These are phyloP conservation scores for Aspergillus floridensis DNA, from an alignment of 2,329 filamentous ascomycete species.

Conservation along the genomic window DNA sequence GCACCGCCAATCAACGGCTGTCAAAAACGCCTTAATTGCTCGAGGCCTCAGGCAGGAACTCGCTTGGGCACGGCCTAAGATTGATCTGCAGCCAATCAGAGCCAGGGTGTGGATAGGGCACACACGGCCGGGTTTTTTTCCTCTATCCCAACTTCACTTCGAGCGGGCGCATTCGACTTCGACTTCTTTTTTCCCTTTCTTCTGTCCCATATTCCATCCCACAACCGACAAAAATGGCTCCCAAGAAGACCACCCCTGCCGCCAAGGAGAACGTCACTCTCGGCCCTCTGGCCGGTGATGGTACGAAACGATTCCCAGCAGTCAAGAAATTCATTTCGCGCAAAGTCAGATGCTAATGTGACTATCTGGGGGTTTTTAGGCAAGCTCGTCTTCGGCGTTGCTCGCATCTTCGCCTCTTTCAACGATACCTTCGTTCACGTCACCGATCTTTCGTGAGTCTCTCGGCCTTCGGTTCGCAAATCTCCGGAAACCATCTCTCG, in stretches of 20 bases:
- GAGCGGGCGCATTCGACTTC: conserved; percentile 8
- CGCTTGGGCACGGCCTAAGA: conserved; percentile 25
- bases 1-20: background rate
- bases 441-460: conserved; percentile 87
- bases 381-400: conserved; percentile 97
- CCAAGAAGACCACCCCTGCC: conserved; percentile 77
- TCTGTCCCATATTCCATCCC: conserved; percentile 43
- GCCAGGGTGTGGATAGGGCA: conserved; percentile 33
- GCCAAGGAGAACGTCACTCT: conserved; percentile 96
- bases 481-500: background rate
- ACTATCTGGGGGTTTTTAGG: conserved; percentile 50
- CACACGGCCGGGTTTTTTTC: conserved; percentile 34
- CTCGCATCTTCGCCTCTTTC: conserved; percentile 95
- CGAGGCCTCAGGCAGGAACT: conserved; percentile 22
- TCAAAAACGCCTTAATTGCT: background rate
- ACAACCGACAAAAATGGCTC: conserved; percentile 70
- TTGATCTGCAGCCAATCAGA: conserved; percentile 30
- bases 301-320: conserved; percentile 51
- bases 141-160: conserved; percentile 17
- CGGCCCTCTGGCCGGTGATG: conserved; percentile 94
- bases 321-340: too few relatives aligned
- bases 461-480: background rate
- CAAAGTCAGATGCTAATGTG: conserved; percentile 8
- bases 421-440: conserved; percentile 97
- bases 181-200: conserved; percentile 27